Base-by-base conservation (phyloP, 192 early-diverging fungal genomes). In the Backusella psychrophila region DNA sequence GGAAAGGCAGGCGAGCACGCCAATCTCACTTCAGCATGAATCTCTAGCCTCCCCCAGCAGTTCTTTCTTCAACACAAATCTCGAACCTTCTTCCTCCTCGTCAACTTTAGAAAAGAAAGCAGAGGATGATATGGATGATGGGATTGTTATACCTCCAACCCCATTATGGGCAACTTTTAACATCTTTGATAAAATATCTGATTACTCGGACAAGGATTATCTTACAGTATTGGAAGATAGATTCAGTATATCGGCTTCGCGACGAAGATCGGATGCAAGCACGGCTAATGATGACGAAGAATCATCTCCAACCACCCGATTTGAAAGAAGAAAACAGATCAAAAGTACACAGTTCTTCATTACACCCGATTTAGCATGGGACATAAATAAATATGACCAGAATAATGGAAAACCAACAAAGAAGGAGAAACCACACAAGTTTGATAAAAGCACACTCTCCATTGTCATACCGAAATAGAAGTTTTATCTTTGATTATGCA, bases 321-420 rank as follows among this genome's bases (percentile, higher is more conserved):
- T 69, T 21, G 67, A 69, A 36, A 69, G 67, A 35, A 69, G 67
- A 39, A 69, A 69, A 21, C 67, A 69, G 17, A 69, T 69, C 21
- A 69, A 34, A 69, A 69, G 67, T 6, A 69, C 67, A 17, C 67
- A 69, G n/a, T 69, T 69, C 11, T 69, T 69, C 19, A 35, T 69
- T 36, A 19, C 67, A 69, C 67, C 67, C 2, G 67, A 69, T 35
- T 69, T 69, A n/a, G 67, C 33, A n/a, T 69, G 67, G 67, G 19
- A 36, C 17, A 34, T 36, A 17, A 36, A 69, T 69, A 35, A 19
- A 23, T 17, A n/a, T 11, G 35, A 11, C 21, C 34, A 69, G 3
- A 56, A 23, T 21, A 56, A 56, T 56, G n/a, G 21, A 21, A 56
- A 56, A 21, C 21, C 8, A 56, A 56, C 2, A 21, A 7, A 11